These are phyloP conservation scores for Gyrodon lividus DNA, from an alignment of 768 basidiomycete species.

Conservation along the genomic window DNA sequence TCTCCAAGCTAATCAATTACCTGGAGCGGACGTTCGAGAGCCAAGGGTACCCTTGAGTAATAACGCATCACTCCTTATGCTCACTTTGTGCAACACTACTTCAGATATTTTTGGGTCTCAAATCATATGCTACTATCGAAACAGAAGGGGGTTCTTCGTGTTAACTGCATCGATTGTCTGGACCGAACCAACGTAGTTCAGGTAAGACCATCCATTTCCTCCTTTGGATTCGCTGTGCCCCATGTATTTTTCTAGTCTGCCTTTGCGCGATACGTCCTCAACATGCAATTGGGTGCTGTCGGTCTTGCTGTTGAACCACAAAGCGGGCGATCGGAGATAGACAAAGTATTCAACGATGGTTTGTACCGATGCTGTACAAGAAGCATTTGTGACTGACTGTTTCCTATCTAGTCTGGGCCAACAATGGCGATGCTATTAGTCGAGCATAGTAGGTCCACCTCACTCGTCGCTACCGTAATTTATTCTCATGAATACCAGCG, in stretches of 20 bases:
- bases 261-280: conserved; percentile 81
- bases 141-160: conserved; percentile 84
- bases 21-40: conserved; percentile 73
- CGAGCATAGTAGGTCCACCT: conserved; percentile 66
- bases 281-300: conserved; percentile 69
- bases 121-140: conserved; percentile 66
- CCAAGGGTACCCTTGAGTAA: conserved; percentile 60
- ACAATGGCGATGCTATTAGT: conserved; percentile 95
- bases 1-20: conserved; percentile 68
- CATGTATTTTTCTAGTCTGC: conserved; percentile 61
- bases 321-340: conserved; percentile 56
- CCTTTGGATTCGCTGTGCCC: neutral
- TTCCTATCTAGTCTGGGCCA: conserved; percentile 78
- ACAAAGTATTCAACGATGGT: conserved; percentile 81
- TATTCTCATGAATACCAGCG: conserved; percentile 46
- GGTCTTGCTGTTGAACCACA: conserved; percentile 61
- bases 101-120: conserved; percentile 82
- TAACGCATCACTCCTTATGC: neutral
- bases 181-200: conserved; percentile 95
- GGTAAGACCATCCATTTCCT: conserved; percentile 37
- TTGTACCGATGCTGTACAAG: conserved; percentile 4
- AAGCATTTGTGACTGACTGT: neutral
- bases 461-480: neutral
- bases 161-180: conserved; percentile 95
- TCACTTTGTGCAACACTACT: conserved; percentile 1